phyloP scores from a whole-genome alignment of 176 grass and related monocot species.

The Avena insularis region DNA sequence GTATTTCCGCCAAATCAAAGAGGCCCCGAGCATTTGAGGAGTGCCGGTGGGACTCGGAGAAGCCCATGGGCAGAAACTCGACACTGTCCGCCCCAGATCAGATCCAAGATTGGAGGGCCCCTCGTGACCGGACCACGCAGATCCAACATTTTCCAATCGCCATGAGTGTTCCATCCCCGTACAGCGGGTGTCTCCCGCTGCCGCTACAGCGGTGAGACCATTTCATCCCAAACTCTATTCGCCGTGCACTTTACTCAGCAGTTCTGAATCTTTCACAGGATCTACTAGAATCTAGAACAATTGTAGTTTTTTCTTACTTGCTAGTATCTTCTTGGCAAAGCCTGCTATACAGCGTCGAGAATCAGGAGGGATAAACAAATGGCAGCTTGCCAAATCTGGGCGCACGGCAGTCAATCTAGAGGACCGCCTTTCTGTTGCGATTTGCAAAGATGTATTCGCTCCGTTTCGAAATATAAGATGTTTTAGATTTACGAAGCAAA shows the following conservation, averaged over 20 bases:
- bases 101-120: background rate
- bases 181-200: background rate
- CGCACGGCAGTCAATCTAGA: background rate
- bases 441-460: too few relatives aligned
- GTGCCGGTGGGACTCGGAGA: too few relatives aligned
- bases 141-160: background rate
- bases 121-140: background rate
- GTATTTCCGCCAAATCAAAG: too few relatives aligned
- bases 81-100: background rate
- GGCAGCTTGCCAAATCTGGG: background rate
- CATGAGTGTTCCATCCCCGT: background rate
- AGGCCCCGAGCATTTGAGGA: too few relatives aligned
- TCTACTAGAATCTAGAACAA: background rate
- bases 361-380: background rate
- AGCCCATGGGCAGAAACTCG: too few relatives aligned
- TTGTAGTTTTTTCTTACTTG: background rate
- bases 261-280: background rate
- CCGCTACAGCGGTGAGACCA: constrained; percentile 15
- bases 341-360: background rate
- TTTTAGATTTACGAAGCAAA: too few relatives aligned
- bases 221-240: background rate
- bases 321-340: background rate
- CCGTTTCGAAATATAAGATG: too few relatives aligned
- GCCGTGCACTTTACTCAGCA: too few relatives aligned
- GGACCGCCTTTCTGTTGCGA: background rate